Evolutionary conservation across 345 rosid species (phyloP).

Genomic region (Gossypium sturtianum): DNA sequence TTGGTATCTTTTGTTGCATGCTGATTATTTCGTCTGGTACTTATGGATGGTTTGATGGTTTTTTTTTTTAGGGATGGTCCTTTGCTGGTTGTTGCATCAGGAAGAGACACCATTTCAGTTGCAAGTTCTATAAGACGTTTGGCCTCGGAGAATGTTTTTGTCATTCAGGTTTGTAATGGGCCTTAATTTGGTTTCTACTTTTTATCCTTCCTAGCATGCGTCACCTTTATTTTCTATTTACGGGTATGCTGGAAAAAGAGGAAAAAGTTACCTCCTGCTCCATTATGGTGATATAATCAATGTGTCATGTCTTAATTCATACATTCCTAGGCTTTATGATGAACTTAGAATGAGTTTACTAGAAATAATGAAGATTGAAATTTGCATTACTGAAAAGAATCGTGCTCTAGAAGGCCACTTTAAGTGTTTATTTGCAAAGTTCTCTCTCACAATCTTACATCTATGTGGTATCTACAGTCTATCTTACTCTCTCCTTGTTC

Average conservation of each 20-base stretch:
- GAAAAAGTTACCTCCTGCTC: neutral
- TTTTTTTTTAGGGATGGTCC: constrained; percentile 78
- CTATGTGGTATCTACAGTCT: neutral
- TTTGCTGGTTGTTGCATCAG: constrained; percentile 81
- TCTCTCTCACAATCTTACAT: neutral
- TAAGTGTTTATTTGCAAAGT: neutral
- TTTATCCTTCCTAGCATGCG: neutral
- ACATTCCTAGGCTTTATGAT: neutral
- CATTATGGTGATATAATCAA: neutral
- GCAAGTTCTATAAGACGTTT: constrained; percentile 84
- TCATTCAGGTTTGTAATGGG: constrained; percentile 63
- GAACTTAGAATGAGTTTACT: neutral
- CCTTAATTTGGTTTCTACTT: constrained; percentile 9
- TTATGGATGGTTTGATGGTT: neutral
- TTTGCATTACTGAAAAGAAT: neutral
- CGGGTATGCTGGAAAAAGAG: neutral
- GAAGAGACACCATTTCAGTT: constrained; percentile 84
- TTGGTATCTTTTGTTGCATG: neutral
- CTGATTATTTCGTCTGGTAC: neutral
- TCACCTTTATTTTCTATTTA: neutral
- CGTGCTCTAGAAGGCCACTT: neutral
- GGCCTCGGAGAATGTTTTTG: constrained; percentile 82
- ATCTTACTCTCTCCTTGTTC: neutral
- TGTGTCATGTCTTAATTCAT: neutral
- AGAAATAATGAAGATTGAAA: neutral